Percentiles rank a stretch among this genome's conserved stretches.
Conservation (phyloP, 2,329 filamentous ascomycete species). For the Aspergillus fijiensis region DNA sequence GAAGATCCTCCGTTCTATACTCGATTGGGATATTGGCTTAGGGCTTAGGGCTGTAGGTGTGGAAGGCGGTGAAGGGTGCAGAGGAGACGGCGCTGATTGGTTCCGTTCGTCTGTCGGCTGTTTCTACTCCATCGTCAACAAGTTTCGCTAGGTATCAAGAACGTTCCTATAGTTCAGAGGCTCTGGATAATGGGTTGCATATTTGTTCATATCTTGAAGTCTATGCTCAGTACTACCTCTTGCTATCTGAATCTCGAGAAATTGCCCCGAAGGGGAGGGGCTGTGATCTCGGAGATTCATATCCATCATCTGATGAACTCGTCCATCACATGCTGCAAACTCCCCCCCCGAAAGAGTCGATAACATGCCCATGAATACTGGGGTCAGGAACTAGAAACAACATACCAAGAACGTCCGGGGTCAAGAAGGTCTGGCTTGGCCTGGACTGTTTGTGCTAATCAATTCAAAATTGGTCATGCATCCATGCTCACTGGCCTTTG, state of each 20-base stretch:
- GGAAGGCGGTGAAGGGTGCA: background rate
- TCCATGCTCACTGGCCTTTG: background rate
- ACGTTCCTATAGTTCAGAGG: too few relatives aligned
- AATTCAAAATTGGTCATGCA: too few relatives aligned
- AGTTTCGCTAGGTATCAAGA: too few relatives aligned
- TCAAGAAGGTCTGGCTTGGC: background rate
- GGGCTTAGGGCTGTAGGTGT: constrained; percentile 27
- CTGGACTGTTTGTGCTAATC: background rate
- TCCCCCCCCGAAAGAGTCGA: background rate
- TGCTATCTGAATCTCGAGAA: background rate
- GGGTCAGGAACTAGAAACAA: background rate
- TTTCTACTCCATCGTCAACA: background rate
- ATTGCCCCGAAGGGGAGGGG: background rate
- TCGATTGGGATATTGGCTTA: background rate
- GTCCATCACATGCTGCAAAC: background rate
- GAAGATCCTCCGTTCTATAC: constrained; percentile 11
- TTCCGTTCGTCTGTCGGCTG: background rate
- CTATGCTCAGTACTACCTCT: too few relatives aligned
- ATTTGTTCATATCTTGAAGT: too few relatives aligned
- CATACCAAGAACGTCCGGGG: background rate
- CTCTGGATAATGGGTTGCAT: too few relatives aligned
- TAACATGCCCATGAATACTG: background rate
- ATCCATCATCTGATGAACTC: background rate
- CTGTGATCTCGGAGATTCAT: background rate
- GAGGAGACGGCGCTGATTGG: constrained; percentile 2